Base-by-base conservation (phyloP, 1,284 basidiomycete species). In the Pseudozyma thailandica region DNA sequence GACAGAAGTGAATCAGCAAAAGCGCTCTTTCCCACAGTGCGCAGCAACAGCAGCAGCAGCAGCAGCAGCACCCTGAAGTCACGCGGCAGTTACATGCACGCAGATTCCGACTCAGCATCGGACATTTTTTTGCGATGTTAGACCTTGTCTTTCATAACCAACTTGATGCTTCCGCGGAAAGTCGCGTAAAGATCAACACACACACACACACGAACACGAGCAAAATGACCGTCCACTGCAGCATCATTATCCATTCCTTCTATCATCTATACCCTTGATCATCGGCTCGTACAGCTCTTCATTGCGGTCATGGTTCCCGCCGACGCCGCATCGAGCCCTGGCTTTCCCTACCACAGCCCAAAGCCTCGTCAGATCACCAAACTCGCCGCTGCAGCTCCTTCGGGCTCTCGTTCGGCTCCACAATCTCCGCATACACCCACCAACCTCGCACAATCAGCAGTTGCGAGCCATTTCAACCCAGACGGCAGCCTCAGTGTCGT, bases 401-500 rank as follows among this genome's bases (percentile, higher is more conserved):
- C 69, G 0, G 50, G 44, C 26, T 54, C 42, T 28, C 62, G 62
- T n/a, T 58, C 62, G 4, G 43, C 51, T 31, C 62, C 69, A 25
- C 62, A 60, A 15, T 62, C 65, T n/a, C 65, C 65, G 23, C 65
- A 69, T 35, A 69, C 65, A 15, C 65, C 65, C 2, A 51, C 48
- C 23, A 58, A 51, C 38, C 25, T 52, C 20, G 53, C 30, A 10
- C 60, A 60, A 4, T n/a, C 51, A 15, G 37, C 26, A 23, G 26
- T 16, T 16, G 9, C 39, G 1, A 30, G n/a, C 23, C 38, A 21
- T 7, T 50, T 78, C 42, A 74, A 73, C 27, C 50, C 64, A 2
- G 80, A 82, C 38, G 78, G 79, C n/a, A 79, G 77, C 47, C 70
- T 77, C 37, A 79, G 72, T 25, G 72, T 80, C n/a, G 65, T 79